Percentiles rank a stretch among this genome's conserved stretches.
phyloP scores from a whole-genome alignment of 768 basidiomycete species.

The Boletales sp. region DNA sequence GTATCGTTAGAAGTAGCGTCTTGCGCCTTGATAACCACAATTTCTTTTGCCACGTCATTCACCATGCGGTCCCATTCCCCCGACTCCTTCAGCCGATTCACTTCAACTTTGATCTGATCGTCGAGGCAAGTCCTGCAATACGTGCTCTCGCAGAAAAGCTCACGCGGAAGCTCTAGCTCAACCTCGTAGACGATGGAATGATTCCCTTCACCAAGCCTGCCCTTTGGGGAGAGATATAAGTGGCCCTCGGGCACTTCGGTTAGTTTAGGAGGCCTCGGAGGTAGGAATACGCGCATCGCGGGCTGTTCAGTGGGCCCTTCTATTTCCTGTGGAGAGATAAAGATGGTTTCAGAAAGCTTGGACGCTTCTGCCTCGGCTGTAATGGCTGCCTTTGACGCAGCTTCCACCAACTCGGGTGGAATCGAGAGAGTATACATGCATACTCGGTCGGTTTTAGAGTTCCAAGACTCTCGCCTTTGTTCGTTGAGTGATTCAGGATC shows the following conservation, averaged over 20 bases:
- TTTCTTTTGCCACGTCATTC: neutral
- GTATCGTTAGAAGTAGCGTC: neutral
- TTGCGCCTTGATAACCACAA: neutral
- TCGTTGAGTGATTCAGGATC: neutral
- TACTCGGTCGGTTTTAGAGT: constrained; percentile 23
- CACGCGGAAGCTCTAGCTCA: constrained; percentile 48
- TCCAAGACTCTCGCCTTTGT: constrained; percentile 16
- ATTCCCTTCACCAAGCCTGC: constrained; percentile 40
- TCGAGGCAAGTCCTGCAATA: constrained; percentile 40
- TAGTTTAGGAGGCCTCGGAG: constrained; percentile 21
- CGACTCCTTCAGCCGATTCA: constrained; percentile 9
- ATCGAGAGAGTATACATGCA: constrained; percentile 29
- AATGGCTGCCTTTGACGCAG: constrained; percentile 5
- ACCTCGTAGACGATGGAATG: constrained; percentile 51
- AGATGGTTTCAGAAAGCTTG: constrained; percentile 5
- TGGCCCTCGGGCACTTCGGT: constrained; percentile 39
- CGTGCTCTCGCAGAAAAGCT: constrained; percentile 32
- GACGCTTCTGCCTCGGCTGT: constrained; percentile 4
- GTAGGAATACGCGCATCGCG: constrained; percentile 26
- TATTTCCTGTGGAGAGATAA: constrained; percentile 17
- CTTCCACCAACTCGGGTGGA: constrained; percentile 6
- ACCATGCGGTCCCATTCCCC: constrained; percentile 12
- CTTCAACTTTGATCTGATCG: constrained; percentile 25
- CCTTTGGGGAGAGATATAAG: constrained; percentile 41
- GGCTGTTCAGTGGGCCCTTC: constrained; percentile 25